Evolutionary conservation across 257 asterid genomes (phyloP).

Genomic region (Scutellaria baicalensis): DNA sequence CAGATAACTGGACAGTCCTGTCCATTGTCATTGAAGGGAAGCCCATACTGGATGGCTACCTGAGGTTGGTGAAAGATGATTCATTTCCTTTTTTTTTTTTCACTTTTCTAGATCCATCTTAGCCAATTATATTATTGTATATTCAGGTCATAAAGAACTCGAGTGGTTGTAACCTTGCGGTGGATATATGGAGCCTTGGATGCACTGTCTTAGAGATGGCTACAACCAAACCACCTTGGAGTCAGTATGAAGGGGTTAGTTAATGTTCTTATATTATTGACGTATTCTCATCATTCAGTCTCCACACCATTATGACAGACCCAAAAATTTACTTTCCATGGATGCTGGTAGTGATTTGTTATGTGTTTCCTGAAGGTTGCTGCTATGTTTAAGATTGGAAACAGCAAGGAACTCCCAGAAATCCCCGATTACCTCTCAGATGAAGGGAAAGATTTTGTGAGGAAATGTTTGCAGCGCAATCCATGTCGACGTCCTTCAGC

Average conservation of each 20-base stretch:
- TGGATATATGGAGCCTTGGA: conserved; percentile 80
- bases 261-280: background rate
- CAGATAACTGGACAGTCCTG: conserved; percentile 52
- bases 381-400: conserved; percentile 41
- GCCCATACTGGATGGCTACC: conserved; percentile 73
- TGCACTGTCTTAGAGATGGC: conserved; percentile 77
- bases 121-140: conserved; percentile 1
- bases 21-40: conserved; percentile 53
- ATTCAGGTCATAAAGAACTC: conserved; percentile 42
- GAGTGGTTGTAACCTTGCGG: conserved; percentile 44
- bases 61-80: conserved; percentile 31
- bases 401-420: conserved; percentile 53
- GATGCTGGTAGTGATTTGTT: background rate
- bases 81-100: conserved; percentile 3
- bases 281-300: background rate
- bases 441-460: conserved; percentile 45
- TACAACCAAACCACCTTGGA: conserved; percentile 65
- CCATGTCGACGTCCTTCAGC: conserved; percentile 56
- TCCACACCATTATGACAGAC: background rate
- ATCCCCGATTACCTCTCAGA: conserved; percentile 54
- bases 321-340: background rate
- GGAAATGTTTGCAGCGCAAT: conserved; percentile 51
- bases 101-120: conserved; percentile 2
- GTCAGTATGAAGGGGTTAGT: conserved; percentile 63
- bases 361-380: conserved; percentile 35